Base-by-base conservation (phyloP, 2,329 filamentous ascomycete genomes). In the Sclerotiophoma versabilis region DNA sequence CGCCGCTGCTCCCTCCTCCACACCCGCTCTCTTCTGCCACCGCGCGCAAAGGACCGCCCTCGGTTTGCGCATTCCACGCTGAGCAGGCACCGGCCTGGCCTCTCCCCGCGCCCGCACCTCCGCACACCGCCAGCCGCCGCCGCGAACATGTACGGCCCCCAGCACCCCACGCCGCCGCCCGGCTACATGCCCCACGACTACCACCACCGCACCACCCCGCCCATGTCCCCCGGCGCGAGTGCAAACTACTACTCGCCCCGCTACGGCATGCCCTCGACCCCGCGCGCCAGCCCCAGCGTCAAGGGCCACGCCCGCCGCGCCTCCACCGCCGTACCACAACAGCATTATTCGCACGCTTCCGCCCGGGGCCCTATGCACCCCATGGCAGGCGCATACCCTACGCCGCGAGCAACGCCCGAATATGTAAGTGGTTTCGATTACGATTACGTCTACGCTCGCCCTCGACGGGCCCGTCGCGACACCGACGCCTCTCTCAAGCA, bases 361-460 rank as follows among this genome's bases (percentile, higher is more conserved):
- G 64, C 70, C 65, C 69, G 75, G 55, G 66, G 66, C 63, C 58
- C 57, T 48, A 68, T 80, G 59, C 76, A 77, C 45, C 77, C 79
- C 59, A 76, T 76, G 57, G 75, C 74, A 49, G 75, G 78, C 45
- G 62, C 65, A 57, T 66, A 68, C 74, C 81, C 74, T 75, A 83
- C 79, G 73, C 79, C 78, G 74, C 80, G 76, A 79, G 82, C 76
- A 77, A 80, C 83, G 75, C 69, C 77, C 74, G 84, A 87, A 77
- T 82, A 84, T 87, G 85, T 87, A 87, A 87, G 85, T 87, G 60
- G 68, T 73, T 72, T 71, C 62, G 81, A 80, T 81, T 82, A 78
- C 77, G 60, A 68, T 72, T 72, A 71, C 62, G 81, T 80, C 80
- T 81, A 78, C 77, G 55, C 43, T 69, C 75, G 75, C 74, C 67